Evolutionary conservation across 257 asterid species (phyloP), one percentile per base, ranked within the genome.

Genomic region (Solanum gandarillasii): DNA sequence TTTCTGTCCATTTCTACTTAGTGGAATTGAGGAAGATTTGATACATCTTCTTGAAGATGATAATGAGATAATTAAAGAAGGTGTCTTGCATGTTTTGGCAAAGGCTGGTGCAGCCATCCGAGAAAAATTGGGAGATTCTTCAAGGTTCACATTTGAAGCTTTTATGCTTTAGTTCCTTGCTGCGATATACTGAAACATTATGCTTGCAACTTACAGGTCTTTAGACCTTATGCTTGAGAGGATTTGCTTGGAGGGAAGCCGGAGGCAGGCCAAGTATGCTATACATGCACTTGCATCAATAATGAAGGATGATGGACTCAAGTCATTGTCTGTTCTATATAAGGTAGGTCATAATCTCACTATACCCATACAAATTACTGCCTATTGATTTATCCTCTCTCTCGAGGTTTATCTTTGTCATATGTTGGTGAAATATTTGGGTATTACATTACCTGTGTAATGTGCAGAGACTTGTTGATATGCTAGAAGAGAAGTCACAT

Each of bases 261-360:
- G 99, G 82, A 93, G 99, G 94, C 99, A 96, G 93, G 99, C 99
- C 74, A 97, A 97, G 89, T 97, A 96, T 93, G 97, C 99, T 70
- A 98, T 97, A 86, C 98, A 97, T 92, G 99, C 99, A 14, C 95
- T 97, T 88, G 98, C 99, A 88, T 95, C 99, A 88, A 94, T 97
- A 90, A 97, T 98, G 88, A 95, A 95, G 91, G 99, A 97, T 90
- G 99, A 96, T n/a, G 99, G 99, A 23, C 98, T 97, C 86, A 96
- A 94, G 98, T 95, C 99, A 88, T 98, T 97, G 87, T 97, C 99
- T 89, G 99, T 97, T 88, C 96, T 97, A 39, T 97, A 97, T 94
- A 97, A 96, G 99, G 99, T 97, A 92, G 48, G 86, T 43, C 60
- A 34, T 72, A 27, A 70, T 52, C 11, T 35, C 75, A 41, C 52